Evolutionary conservation across 2,329 filamentous ascomycete genomes (phyloP).

Genomic region (Trichophyton schoenleinii): DNA sequence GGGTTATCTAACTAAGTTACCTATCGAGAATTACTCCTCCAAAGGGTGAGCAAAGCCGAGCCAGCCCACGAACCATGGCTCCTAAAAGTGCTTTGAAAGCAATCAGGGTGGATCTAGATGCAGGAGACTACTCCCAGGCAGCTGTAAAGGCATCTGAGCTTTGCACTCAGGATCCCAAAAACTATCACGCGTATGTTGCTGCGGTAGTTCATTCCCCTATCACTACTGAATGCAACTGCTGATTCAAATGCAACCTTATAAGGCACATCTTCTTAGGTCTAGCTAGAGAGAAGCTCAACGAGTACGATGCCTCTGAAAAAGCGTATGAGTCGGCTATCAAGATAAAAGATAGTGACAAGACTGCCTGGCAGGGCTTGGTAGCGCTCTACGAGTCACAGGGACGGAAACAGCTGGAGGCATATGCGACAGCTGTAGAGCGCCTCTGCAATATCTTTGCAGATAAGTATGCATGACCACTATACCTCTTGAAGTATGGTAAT

Average conservation of each 20-base stretch:
- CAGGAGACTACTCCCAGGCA: slow-evolving; percentile 66
- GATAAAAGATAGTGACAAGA: slow-evolving; percentile 61
- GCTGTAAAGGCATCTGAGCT: slow-evolving; percentile 56
- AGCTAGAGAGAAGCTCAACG: slow-evolving; percentile 63
- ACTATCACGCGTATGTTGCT: slow-evolving; percentile 61
- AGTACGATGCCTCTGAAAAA: slow-evolving; percentile 59
- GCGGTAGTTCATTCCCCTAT: background rate
- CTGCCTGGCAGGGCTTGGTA: slow-evolving; percentile 82
- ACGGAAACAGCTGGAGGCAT: slow-evolving; percentile 54
- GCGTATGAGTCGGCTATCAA: slow-evolving; percentile 61
- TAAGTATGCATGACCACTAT: slow-evolving; percentile 32
- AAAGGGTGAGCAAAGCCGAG: background rate
- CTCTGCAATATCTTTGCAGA: slow-evolving; percentile 64
- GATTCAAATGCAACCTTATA: background rate
- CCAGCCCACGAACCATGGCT: slow-evolving; percentile 23
- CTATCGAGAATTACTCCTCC: no score
- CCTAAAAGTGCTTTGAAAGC: slow-evolving; percentile 67
- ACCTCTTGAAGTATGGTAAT: background rate
- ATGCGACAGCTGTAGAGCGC: slow-evolving; percentile 58
- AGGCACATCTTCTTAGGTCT: slow-evolving; percentile 81
- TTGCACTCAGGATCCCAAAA: slow-evolving; percentile 59
- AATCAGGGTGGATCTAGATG: slow-evolving; percentile 64
- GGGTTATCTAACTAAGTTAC: no score
- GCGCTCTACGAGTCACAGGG: slow-evolving; percentile 73
- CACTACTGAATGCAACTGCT: background rate